Base-by-base conservation (phyloP, 2,329 filamentous ascomycete species). In the Colletotrichum sp. region DNA sequence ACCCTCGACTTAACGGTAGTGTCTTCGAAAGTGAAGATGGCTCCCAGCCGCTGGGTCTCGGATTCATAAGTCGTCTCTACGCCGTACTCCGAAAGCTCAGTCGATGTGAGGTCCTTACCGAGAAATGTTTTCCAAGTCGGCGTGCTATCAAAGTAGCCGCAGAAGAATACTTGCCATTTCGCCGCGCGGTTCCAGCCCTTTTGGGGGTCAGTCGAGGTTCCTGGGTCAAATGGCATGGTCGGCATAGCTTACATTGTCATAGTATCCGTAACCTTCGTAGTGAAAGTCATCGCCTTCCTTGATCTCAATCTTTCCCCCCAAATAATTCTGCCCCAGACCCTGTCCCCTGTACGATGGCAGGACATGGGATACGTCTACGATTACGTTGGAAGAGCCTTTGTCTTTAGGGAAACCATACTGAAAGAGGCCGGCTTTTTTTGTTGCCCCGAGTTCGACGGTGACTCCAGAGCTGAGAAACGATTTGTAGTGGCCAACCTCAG, bases 281-380 rank as follows among this genome's bases (percentile, higher is more conserved):
- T 87, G 88, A 32, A 84, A 66, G 2, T 77, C 73, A 0, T 87
- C 85, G 55, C 90, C 87, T 0, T 81, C 79, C n/a, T 84, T 82
- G 4, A 93, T 85, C 3, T 83, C 84, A 34, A 94, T 90, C 60
- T 87, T 87, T 0, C 92, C 92, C n/a, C 89, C 89, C 8, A 90
- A 85, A 79, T 93, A 94, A 43, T 87, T 86, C 81, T 94, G 92
- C n/a, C 90, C 89, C 38, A 92, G 85, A 0, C 91, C 90, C 77
- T 90, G 85, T 1, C 91, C 90, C 43, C 92, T 86, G 72, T 89
- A 93, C 3, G 91, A 93, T 3, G 91, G 88, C 52, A 94, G 83
- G n/a, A 91, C 89, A 80, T 94, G 92, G 2, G 91, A 93, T 9
- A 93, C 90, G 80, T 94, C 92, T 8, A 93, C 89, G 28, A 94